Evolutionary conservation across 2,329 filamentous ascomycete genomes (phyloP).

Genomic region (Hypomyces rosellus): DNA sequence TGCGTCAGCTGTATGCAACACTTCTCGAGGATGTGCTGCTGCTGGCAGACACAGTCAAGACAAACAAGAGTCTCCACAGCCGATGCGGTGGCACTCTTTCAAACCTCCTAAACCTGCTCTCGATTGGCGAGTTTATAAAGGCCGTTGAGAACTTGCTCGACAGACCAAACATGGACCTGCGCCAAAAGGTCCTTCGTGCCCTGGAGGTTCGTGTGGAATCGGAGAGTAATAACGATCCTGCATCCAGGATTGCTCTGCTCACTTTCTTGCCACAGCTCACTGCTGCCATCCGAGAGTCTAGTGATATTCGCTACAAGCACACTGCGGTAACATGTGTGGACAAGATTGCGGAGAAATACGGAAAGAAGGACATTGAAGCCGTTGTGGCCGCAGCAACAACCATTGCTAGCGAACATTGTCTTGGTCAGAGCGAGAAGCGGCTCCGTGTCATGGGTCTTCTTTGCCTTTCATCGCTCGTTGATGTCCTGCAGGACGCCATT

Average conservation of each 20-base stretch:
- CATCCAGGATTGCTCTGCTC: slow-evolving; percentile 64
- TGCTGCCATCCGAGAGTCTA: slow-evolving; percentile 65
- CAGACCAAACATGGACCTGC: slow-evolving; percentile 66
- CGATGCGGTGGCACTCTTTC: slow-evolving; percentile 66
- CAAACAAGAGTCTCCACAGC: slow-evolving; percentile 47
- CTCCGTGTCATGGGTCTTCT: slow-evolving; percentile 80
- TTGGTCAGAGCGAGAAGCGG: slow-evolving; percentile 65
- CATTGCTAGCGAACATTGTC: slow-evolving; percentile 68
- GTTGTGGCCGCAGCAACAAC: slow-evolving; percentile 70
- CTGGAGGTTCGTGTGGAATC: slow-evolving; percentile 73
- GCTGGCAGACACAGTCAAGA: slow-evolving; percentile 59
- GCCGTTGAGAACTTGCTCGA: slow-evolving; percentile 77
- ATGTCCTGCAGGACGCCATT: slow-evolving; percentile 79
- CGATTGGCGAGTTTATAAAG: slow-evolving; percentile 82
- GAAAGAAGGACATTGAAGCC: slow-evolving; percentile 77
- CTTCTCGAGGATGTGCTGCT: slow-evolving; percentile 60
- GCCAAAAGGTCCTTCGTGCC: slow-evolving; percentile 72
- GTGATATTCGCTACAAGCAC: slow-evolving; percentile 70
- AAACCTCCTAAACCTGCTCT: slow-evolving; percentile 75
- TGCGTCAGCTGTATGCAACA: slow-evolving; percentile 61
- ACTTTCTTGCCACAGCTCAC: slow-evolving; percentile 75
- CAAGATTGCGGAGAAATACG: slow-evolving; percentile 90
- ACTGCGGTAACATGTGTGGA: slow-evolving; percentile 86
- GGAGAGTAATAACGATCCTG: slow-evolving; percentile 61
- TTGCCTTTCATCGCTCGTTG: slow-evolving; percentile 81